Conservation (phyloP, 768 basidiomycete genomes). For the Naganishia vishniacii region DNA sequence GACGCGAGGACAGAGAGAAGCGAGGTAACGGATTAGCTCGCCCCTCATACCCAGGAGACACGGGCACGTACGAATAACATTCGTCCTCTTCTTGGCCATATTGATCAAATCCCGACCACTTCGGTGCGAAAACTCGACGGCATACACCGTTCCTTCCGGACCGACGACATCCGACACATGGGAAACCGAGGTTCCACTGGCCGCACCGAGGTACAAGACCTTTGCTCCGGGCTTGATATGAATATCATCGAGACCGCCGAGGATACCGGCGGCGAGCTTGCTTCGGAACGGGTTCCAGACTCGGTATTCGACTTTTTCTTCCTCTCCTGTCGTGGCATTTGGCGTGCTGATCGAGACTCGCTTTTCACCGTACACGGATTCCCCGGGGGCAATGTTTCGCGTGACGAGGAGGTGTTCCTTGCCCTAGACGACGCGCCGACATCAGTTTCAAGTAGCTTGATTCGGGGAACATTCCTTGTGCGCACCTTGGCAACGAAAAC, state of each 20-base stretch:
- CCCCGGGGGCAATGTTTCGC: constrained; percentile 94
- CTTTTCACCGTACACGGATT: constrained; percentile 98
- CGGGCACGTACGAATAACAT: constrained; percentile 77
- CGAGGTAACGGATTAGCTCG: too few species aligned
- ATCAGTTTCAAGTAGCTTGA: not conserved
- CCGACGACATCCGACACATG: constrained; percentile 99
- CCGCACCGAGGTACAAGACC: constrained; percentile 95
- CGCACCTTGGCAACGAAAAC: constrained; percentile 74
- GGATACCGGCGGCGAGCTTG: constrained; percentile 92
- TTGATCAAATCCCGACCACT: constrained; percentile 96
- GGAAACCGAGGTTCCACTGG: constrained; percentile 85
- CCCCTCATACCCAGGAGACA: too few species aligned
- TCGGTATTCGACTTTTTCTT: constrained; percentile 87
- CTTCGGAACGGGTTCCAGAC: constrained; percentile 99
- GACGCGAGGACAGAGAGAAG: not conserved
- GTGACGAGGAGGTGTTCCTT: constrained; percentile 97
- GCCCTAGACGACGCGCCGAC: constrained; percentile 53
- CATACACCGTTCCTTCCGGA: constrained; percentile 93
- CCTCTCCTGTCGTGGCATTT: constrained; percentile 48
- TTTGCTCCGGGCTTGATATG: constrained; percentile 89
- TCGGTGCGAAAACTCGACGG: constrained; percentile 93
- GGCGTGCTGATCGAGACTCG: constrained; percentile 69
- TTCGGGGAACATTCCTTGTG: not conserved
- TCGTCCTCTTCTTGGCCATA: constrained; percentile 99
- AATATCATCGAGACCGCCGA: constrained; percentile 90